Evolutionary conservation across 2,329 filamentous ascomycete genomes (phyloP), one percentile per base, ranked within the genome.

Genomic region (Aspergillus sp.): DNA sequence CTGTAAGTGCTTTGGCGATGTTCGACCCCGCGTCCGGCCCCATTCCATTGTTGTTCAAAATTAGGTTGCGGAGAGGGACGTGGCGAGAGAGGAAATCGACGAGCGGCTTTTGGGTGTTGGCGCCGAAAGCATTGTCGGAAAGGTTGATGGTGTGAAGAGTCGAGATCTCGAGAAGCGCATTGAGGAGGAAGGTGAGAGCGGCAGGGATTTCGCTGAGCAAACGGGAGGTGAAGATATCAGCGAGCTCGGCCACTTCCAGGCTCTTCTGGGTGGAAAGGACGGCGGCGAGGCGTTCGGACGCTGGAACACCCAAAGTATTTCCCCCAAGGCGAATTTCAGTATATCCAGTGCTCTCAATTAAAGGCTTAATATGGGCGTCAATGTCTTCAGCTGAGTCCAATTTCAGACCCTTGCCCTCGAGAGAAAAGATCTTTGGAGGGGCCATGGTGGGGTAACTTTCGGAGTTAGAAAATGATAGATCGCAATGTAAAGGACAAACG

Each of bases 1-100:
- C 83, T 18, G 86, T 89, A 54, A 99, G 87, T 6, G 95, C 90
- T 71, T 97, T 88, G 49, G 93, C 95, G 66, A 99, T 88, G 53
- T 95, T 82, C 45, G 90, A 91, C 57, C 95, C 95, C 9, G 93
- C 93, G 60, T 92, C 88, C 20, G 95, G 95, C 12, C 95, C 95
- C 38, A 99, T 85, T 26, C 95, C 95, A 75, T 99, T 99, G 83
- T 99, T 99, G 83, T 98, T 98, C 57, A 99, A 86, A 76, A 96
- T 91, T 26, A 99, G 85, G 76, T 97, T 93, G 76, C 93, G 92
- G 42, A 99, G 87, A 3, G 95, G 93, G 3, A 90, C 86, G 77
- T 98, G 93, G 57, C 88, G 84, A 55, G 90, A 88, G 61, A 99
- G 86, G 79, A 99, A 99, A 59, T 90, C 90, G 65, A 96, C 90